These are phyloP conservation scores for Suillus spraguei DNA, from an alignment of 768 basidiomycete species.

Conservation along the genomic window DNA sequence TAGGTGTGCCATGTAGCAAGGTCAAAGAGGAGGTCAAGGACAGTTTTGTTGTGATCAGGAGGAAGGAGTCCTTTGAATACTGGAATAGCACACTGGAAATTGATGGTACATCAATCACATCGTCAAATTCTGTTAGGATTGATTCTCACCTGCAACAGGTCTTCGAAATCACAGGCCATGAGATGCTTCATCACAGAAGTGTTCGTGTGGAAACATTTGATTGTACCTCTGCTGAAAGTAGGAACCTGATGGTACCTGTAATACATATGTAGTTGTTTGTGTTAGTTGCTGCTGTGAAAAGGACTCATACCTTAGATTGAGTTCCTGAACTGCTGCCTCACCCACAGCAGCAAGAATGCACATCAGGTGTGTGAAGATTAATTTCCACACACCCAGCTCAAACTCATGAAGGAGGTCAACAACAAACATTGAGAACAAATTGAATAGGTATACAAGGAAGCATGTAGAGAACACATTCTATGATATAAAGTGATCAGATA, in stretches of 20 bases:
- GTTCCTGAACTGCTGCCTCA: constrained; percentile 8
- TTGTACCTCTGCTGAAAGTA: constrained; percentile 14
- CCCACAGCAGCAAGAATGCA: constrained; percentile 8
- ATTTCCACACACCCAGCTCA: constrained; percentile 17
- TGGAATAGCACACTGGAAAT: constrained; percentile 36
- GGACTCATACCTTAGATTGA: constrained; percentile 15
- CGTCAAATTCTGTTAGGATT: background rate
- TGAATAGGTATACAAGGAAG: constrained; percentile 15
- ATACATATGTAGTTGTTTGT: no score
- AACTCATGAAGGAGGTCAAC: constrained; percentile 6
- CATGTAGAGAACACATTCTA: constrained; percentile 41
- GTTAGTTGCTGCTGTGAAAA: no score
- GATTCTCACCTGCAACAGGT: constrained; percentile 15
- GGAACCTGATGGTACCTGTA: constrained; percentile 16
- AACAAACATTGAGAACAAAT: constrained; percentile 27
- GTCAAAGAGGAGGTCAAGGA: constrained; percentile 7
- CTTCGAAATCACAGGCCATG: constrained; percentile 15
- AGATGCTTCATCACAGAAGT: constrained; percentile 14
- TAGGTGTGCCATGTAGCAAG: no score
- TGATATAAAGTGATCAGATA: background rate
- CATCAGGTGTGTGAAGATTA: constrained; percentile 31
- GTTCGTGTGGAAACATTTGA: constrained; percentile 12
- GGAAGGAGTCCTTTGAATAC: constrained; percentile 40
- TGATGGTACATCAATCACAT: background rate
- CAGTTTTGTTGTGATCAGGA: constrained; percentile 20